Evolutionary conservation across 805 yeast species (phyloP).

Genomic region (Saccharomyces jurei): DNA sequence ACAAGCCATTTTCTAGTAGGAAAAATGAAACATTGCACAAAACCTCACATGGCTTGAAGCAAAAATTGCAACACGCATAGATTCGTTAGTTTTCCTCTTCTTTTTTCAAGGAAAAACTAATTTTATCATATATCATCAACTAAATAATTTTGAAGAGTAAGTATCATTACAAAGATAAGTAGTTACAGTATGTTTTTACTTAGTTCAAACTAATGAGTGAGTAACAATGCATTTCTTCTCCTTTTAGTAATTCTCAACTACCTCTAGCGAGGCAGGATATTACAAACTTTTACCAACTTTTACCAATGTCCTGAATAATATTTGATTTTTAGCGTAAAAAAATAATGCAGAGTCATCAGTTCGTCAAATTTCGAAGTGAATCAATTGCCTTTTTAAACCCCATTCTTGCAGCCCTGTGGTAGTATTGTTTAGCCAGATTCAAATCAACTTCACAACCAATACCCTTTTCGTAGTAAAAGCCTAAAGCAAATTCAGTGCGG

Average conservation of each 20-base stretch:
- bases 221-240: background rate
- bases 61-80: conserved; percentile 19
- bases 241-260: background rate
- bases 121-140: background rate
- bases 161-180: background rate
- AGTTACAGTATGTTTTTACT: background rate
- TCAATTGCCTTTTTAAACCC: conserved; percentile 51
- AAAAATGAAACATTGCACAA: background rate
- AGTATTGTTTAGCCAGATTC: conserved; percentile 42
- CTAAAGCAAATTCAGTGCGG: conserved; percentile 63
- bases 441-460: conserved; percentile 43
- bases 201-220: background rate
- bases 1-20: background rate
- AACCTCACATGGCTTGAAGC: conserved; percentile 27
- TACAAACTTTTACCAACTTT: background rate
- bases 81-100: background rate
- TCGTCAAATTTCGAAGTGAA: conserved; percentile 2
- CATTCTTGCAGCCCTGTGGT: conserved; percentile 50
- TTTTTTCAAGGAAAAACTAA: background rate
- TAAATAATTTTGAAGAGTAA: background rate
- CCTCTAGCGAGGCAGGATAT: background rate
- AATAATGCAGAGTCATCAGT: background rate
- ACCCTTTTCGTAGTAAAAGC: conserved; percentile 60
- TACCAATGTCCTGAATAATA: background rate
- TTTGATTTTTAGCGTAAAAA: background rate